Evolutionary conservation across 352 stramenopile species (phyloP), one percentile per base, ranked within the genome.

Genomic region (Phytopythium boreale): DNA sequence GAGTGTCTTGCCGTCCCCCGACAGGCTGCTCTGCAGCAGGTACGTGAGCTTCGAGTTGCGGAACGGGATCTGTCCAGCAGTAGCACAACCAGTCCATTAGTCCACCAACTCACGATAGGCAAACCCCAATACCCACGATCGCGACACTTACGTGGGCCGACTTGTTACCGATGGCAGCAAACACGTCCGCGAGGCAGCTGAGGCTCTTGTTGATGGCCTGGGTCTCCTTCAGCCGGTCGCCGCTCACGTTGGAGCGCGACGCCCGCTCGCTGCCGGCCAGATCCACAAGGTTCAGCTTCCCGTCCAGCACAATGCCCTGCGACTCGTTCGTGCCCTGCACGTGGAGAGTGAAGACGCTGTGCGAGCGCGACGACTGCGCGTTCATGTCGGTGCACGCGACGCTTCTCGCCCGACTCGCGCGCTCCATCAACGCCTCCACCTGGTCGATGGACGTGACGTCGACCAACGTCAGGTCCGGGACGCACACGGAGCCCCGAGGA

Each of bases 141-240:
- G 31, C 44, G 14, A 9, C 14, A 89, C 77, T 67, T 83, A 94
- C 86, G 75, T 99, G 96, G n/a, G 88, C 88, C 19, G 89, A 92
- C 64, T 98, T 98, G 75, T 97, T 98, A 17, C 87, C 85, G 22
- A 99, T 95, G n/a, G 96, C 93, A 56, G 87, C 91, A 72, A 99
- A 99, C 6, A 99, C 97, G 76, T 99, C 97, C n/a, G 94, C 96
- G 2, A 99, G 79, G 31, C 91, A 97, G 76, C 93, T 99, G 29
- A 99, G 82, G 72, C 94, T 99, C 76, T 99, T 99, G 84, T 99
- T 99, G 73, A 99, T 99, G 12, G 93, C 88, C 77, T 98, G 93
- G 4, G 97, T 97, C 70, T 99, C 97, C 70, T 98, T 98, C 37
- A 99, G 75, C n/a, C 95, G 86, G 37, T 97, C 81, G 15, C 89